These are phyloP conservation scores for Globisporangium abappressorium DNA, from an alignment of 352 stramenopile genomes.

Conservation along the genomic window DNA sequence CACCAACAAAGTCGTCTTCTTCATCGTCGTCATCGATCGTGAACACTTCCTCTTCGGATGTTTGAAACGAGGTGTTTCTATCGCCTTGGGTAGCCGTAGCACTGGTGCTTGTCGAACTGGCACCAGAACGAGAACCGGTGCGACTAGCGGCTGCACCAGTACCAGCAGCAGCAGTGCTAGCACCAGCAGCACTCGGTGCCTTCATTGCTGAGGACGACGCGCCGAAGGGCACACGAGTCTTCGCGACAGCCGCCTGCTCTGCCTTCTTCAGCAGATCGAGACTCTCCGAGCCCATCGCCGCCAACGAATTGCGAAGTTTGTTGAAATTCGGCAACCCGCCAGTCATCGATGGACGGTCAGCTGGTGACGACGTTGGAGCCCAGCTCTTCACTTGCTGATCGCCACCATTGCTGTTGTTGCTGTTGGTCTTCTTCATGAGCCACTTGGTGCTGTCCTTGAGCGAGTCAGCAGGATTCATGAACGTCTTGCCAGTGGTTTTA, in stretches of 20 bases:
- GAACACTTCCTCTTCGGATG: conserved; percentile 76
- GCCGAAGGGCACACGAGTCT: conserved; percentile 35
- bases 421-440: conserved; percentile 68
- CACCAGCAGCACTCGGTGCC: conserved; percentile 1
- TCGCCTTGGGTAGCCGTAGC: conserved; percentile 8
- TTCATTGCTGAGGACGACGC: conserved; percentile 12
- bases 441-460: conserved; percentile 70
- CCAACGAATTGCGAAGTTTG: conserved; percentile 59
- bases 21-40: conserved; percentile 82
- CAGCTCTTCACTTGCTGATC: conserved; percentile 23
- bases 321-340: conserved; percentile 41
- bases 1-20: conserved; percentile 50
- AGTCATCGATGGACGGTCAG: conserved; percentile 6
- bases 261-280: conserved; percentile 78
- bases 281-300: conserved; percentile 62
- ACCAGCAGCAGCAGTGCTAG: background rate
- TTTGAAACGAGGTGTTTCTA: conserved; percentile 41
- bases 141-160: background rate
- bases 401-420: conserved; percentile 18
- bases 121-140: background rate
- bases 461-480: conserved; percentile 52
- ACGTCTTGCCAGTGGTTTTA: conserved; percentile 66
- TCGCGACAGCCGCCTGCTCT: conserved; percentile 53
- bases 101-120: background rate
- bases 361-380: conserved; percentile 5